phyloP scores from a whole-genome alignment of 768 basidiomycete genomes.

The Xerocomellus amylosporus region DNA sequence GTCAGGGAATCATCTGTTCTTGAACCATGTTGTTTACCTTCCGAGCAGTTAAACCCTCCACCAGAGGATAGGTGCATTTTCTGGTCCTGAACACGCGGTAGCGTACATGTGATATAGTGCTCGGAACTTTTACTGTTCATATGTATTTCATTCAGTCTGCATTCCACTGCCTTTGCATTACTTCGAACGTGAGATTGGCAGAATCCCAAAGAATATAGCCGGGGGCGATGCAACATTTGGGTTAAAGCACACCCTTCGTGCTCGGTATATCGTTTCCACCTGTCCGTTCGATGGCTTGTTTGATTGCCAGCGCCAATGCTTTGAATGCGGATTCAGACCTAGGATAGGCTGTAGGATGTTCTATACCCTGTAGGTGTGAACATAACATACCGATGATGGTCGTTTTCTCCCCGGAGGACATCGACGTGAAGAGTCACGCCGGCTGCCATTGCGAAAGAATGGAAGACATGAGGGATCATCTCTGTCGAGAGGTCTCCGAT shows the following conservation, averaged over 20 bases:
- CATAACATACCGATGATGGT: conserved; percentile 86
- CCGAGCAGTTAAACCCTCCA: conserved; percentile 74
- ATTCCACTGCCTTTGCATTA: not conserved
- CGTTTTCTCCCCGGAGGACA: conserved; percentile 91
- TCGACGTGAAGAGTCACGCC: conserved; percentile 94
- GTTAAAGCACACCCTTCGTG: conserved; percentile 89
- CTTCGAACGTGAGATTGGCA: not conserved
- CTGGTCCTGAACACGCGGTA: conserved; percentile 51
- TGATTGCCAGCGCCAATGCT: conserved; percentile 91
- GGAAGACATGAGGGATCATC: conserved; percentile 97
- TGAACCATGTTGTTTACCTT: not conserved
- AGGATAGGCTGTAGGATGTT: conserved; percentile 1
- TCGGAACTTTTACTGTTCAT: conserved; percentile 6
- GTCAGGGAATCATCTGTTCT: conserved; percentile 38
- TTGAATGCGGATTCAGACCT: conserved; percentile 99
- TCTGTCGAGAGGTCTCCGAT: conserved; percentile 94
- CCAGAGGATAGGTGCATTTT: conserved; percentile 73
- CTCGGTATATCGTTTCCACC: conserved; percentile 90
- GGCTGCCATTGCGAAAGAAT: conserved; percentile 96
- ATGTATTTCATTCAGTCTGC: conserved; percentile 17
- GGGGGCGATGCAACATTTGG: not conserved
- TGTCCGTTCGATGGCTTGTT: conserved; percentile 89
- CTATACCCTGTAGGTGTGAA: not conserved
- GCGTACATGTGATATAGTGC: conserved; percentile 4
- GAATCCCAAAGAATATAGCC: not conserved